Base-by-base conservation (phyloP, 129 eudicot genomes). In the Heracleum sosnowskyi region DNA sequence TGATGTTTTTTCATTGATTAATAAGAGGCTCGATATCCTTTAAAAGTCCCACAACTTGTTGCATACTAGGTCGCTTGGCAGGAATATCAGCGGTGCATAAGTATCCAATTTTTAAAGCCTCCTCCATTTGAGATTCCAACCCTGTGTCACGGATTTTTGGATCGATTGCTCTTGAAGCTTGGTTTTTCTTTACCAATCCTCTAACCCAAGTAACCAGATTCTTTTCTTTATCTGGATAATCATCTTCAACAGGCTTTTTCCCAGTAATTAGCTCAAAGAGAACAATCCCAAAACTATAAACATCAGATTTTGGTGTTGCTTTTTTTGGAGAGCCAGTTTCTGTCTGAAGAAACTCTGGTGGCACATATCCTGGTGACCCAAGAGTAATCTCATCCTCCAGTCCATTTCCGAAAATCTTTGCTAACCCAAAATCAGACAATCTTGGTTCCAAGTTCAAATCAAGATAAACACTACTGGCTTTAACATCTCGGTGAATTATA, bases 81-180 rank as follows among this genome's bases (percentile, higher is more conserved):
- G 96, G 97, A 68, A 86, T 57, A 42, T 90, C 93, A 29, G 97
- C 97, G 0, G 97, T 92, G 85, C 97, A 92, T 60, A 92, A 81
- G 77, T 92, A 92, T 47, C 97, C 97, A 55, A 90, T 90, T 76
- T 90, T 90, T 80, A 92, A 83, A 49, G 93, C 93, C 82, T 92
- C 97, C 78, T 79, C 87, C 84, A 92, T 86, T 77, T 88, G 91
- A 74, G 46, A 76, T 53, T 88, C 96, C 15, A 79, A 76, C 6
- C 90, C 97, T 0, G 90, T 81, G 44, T 86, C 87, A 77, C 84
- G 87, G 68, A 92, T 90, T 88, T 90, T 92, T 13, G 90, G 91
- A 72, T 92, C 96, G 2, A 92, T 82, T 46, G 88, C 90, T 42
- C 71, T 76, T 69, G 87, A 86, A 13, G 84, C 90, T 31, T 74